Base-by-base conservation (phyloP, 73 alveolate species). In the Uronychia binucleata region DNA sequence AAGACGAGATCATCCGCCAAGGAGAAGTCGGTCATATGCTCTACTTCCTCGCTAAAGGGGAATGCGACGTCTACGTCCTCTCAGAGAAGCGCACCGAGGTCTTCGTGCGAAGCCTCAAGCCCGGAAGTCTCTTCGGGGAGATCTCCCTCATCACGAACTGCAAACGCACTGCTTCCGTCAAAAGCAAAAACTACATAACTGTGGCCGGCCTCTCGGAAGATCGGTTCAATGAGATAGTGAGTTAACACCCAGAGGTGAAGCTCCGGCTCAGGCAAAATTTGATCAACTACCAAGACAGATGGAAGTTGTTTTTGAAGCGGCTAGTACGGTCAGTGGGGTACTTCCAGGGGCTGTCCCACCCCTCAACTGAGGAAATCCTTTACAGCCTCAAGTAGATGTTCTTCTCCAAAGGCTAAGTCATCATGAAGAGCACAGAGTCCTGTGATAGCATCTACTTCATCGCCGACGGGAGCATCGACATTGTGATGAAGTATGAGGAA, bases 51-150 rank as follows among this genome's bases (percentile, higher is more conserved):
- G 90, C 96, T 1, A 85, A 88, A 75, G 96, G 96, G 19, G 90
- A 80, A 28, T 88, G 91, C 46, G 89, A 86, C 57, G 92, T 90
- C 5, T 77, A 31, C 33, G 92, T 90, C 8, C 77, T 57, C 31
- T 91, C 85, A 75, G 92, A 89, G 59, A 89, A 77, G 77, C 34
- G 59, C 27, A 77, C 79, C 77, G 91, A 84, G 34, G 92, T 89
- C 67, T 88, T 83, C 77, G 95, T 97, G 28, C 87, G 93, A 77
- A 88, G 86, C 34, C 89, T 97, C 46, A 85, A 78, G 26, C 96
- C 95, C 27, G 99, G 99, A 31, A 93, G 91, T 78, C 89, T 96
- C 57, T 98, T 98, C 75, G 99, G 99, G 0, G 99, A 97, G 82
- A 78, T 97, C 28, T 98, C 99, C 33, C 86, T 98, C 28, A 81